Percentiles rank a stretch among this genome's conserved stretches.
Evolutionary conservation across 1,284 basidiomycete species (phyloP).

Genomic region (Puccinia triticina): DNA sequence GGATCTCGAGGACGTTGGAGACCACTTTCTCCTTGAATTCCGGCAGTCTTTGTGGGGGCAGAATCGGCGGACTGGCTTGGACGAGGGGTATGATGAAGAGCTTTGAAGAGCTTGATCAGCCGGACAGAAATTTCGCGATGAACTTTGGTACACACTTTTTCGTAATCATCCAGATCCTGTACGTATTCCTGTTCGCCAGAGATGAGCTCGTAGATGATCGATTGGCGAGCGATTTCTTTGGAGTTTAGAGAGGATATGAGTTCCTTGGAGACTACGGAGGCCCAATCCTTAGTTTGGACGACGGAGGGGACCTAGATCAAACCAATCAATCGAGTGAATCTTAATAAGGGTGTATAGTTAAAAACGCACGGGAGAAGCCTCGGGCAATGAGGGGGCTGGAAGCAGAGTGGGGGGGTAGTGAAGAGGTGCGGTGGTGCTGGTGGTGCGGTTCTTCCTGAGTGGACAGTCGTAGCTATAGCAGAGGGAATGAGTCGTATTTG

Average conservation of each 20-base stretch:
- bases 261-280: conserved; percentile 70
- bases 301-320: conserved; percentile 70
- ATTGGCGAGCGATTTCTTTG: conserved; percentile 81
- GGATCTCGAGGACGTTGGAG: conserved; percentile 79
- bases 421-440: background rate
- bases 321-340: background rate
- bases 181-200: conserved; percentile 88
- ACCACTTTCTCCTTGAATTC: conserved; percentile 85
- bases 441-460: background rate
- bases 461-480: conserved; percentile 49
- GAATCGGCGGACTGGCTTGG: conserved; percentile 72
- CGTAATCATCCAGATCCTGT: conserved; percentile 82
- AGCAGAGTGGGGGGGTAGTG: background rate
- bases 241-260: conserved; percentile 72
- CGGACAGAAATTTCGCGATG: conserved; percentile 7
- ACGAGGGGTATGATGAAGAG: conserved; percentile 78
- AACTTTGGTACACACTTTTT: conserved; percentile 59
- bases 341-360: background rate
- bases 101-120: conserved; percentile 59
- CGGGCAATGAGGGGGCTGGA: background rate
- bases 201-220: conserved; percentile 87
- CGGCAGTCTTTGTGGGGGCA: conserved; percentile 70
- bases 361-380: conserved; percentile 25
- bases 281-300: conserved; percentile 77
- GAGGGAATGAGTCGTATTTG: background rate